Evolutionary conservation across 306 rosid species (phyloP).

Genomic region (Cucumis melo): DNA sequence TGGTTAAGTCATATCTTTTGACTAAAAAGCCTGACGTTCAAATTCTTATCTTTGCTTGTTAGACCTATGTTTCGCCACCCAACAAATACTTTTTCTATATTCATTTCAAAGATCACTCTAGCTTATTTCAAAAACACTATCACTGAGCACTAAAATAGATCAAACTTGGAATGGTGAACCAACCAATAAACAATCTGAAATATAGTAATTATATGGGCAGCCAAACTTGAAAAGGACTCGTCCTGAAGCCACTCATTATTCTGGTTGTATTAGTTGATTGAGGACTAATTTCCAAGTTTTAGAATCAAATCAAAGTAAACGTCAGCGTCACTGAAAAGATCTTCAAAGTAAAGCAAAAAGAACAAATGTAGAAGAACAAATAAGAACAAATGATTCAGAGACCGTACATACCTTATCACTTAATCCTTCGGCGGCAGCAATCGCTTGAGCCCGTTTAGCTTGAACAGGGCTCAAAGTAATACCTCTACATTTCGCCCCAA

Average conservation of each 20-base stretch:
- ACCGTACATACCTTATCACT: constrained; percentile 30
- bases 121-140: too few relatives aligned
- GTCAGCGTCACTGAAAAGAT: background rate
- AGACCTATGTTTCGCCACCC: too few relatives aligned
- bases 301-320: background rate
- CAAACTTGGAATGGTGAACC: background rate
- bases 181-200: too few relatives aligned
- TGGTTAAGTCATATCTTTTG: too few relatives aligned
- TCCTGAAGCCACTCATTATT: background rate
- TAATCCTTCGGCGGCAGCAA: constrained; percentile 53
- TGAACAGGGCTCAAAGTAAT: constrained; percentile 85
- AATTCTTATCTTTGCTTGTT: too few relatives aligned
- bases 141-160: background rate
- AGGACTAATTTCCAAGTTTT: background rate
- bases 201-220: background rate
- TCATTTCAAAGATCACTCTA: too few relatives aligned
- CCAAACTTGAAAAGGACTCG: background rate
- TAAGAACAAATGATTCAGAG: background rate
- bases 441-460: constrained; percentile 71
- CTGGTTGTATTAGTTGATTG: background rate
- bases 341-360: background rate
- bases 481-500: constrained; percentile 48
- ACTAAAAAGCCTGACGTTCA: too few relatives aligned
- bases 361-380: background rate
- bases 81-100: too few relatives aligned